phyloP scores from a whole-genome alignment of 169 alveolate species.

The Eimeria sp. region DNA sequence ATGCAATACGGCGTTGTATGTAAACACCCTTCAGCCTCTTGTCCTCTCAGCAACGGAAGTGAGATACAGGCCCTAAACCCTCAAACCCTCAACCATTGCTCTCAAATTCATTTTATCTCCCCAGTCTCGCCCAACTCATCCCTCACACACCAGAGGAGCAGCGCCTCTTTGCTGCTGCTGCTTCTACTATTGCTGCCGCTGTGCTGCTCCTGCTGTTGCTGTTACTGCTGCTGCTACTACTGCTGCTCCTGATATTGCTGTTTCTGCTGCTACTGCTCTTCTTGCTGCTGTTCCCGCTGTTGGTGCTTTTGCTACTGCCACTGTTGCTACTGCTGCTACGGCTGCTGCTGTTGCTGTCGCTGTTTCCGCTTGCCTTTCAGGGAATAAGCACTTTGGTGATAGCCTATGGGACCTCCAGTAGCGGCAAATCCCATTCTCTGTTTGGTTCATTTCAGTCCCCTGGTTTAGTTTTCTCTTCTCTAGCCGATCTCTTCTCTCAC shows the following conservation, averaged over 20 bases:
- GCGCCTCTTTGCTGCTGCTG: not conserved
- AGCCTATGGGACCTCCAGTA: constrained; percentile 32
- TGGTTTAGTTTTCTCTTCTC: constrained; percentile 43
- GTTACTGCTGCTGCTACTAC: not conserved
- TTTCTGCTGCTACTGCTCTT: not conserved
- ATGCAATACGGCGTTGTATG: constrained; percentile 38
- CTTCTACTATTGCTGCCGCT: not conserved
- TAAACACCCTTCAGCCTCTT: constrained; percentile 69
- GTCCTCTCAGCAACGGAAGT: constrained; percentile 75
- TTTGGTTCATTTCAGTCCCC: constrained; percentile 71
- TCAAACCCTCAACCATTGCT: not conserved
- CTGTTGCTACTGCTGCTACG: not conserved
- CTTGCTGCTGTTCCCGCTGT: not conserved
- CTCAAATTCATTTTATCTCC: not conserved
- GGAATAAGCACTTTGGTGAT: constrained; percentile 76
- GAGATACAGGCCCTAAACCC: not conserved
- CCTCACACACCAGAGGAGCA: not conserved
- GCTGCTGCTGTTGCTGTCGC: constrained; percentile 16
- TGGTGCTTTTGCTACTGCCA: not conserved
- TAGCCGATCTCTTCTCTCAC: constrained; percentile 63
- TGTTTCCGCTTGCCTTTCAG: not conserved
- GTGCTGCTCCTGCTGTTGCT: not conserved
- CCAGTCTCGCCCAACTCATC: not conserved
- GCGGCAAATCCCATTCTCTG: constrained; percentile 69
- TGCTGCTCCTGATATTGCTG: not conserved